Evolutionary conservation across 2,329 filamentous ascomycete genomes (phyloP).

Genomic region (Pseudocercospora cruenta): DNA sequence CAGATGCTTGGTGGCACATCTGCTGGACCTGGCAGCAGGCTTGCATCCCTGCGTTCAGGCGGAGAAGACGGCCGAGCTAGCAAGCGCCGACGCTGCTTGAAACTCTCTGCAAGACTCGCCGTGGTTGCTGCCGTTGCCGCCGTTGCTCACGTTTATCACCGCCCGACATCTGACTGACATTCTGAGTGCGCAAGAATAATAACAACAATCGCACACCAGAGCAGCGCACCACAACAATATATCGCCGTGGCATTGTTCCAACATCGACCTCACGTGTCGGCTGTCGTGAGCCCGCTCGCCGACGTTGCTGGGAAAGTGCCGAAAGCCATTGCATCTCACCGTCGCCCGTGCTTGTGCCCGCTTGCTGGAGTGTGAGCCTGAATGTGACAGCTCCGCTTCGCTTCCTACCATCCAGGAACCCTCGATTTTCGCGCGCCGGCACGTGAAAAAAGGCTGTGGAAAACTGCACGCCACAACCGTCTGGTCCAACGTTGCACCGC

Average conservation of each 20-base stretch:
- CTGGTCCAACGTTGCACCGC: slow-evolving; percentile 3
- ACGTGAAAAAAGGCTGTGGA: slow-evolving; percentile 82
- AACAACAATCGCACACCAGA: neutral
- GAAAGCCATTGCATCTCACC: neutral
- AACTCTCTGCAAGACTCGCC: neutral
- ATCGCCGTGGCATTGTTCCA: neutral
- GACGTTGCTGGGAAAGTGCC: neutral
- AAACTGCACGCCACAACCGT: slow-evolving; percentile 55
- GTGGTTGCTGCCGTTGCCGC: neutral
- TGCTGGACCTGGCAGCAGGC: neutral
- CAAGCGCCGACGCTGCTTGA: neutral
- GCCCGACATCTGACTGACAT: neutral
- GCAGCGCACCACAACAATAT: neutral
- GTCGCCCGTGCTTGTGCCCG: neutral
- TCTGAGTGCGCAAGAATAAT: neutral
- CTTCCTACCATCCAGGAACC: neutral
- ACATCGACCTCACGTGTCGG: neutral
- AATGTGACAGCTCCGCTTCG: neutral
- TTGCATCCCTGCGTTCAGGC: neutral
- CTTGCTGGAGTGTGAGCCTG: neutral
- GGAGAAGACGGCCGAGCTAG: neutral
- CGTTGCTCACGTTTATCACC: neutral
- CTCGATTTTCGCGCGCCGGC: slow-evolving; percentile 57
- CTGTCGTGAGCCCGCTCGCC: neutral
- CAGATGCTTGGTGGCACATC: neutral